Base-by-base conservation (phyloP, 345 rosid genomes). In the Euphorbia peplus region DNA sequence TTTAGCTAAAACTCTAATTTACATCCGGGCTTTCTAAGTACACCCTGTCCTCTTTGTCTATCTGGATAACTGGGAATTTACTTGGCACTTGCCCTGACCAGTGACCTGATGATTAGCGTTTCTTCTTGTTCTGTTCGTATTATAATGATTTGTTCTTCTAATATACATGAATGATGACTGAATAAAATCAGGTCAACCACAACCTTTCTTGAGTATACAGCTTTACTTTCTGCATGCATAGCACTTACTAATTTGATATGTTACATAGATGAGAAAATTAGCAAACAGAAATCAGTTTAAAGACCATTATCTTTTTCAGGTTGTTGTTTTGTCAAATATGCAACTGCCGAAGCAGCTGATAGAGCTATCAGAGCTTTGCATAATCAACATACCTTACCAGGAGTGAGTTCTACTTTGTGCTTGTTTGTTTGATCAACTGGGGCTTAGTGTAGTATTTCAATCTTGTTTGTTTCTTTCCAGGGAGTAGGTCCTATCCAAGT, bases 271-370 rank as follows among this genome's bases (percentile, higher is more conserved):
- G 8, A 66, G 70, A 63, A 41, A 53, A 51, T 78, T 68, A 69
- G 67, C 78, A 65, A 60, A 74, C 69, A 69, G 18, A 15, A 68
- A 71, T 81, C 67, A 80, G 84, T 78, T 80, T 69, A 74, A 78
- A 83, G 65, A 68, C 68, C 62, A 73, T 75, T 70, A 73, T 70
- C 76, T 74, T 74, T 68, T 84, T 90, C 98, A 95, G 99, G 99
- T 62, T 95, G 97, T 81, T 91, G 99, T 87, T 95, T 95, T 83
- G 86, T 95, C 73, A 95, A 95, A 82, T 95, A 88, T 86, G 89
- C 96, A 62, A 84, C 96, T 68, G 79, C 89, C 46, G 95, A 83
- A 75, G 99, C 87, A 81, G 99, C 99, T 24, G 96, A 95, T 78
- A 87, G 90, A 82, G 99, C 99, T 63, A 95, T 91, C 75, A 86